Conservation (phyloP, 2,329 filamentous ascomycete species). For the Camptophora hylomeconis region DNA sequence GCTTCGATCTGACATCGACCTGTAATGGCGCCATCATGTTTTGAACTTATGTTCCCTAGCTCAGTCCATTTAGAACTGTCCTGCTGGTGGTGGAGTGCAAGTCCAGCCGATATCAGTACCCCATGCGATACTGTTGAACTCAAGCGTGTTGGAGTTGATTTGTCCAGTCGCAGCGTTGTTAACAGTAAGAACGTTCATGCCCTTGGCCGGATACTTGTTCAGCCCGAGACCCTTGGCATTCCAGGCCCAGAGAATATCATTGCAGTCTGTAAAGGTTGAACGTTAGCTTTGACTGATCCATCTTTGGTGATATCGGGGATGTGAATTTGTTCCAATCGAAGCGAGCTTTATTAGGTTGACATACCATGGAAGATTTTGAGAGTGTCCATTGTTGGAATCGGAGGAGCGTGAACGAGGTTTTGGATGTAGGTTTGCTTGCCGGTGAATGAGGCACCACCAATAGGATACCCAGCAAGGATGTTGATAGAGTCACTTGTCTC, state of each 20-base stretch:
- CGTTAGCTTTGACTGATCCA: too few relatives aligned
- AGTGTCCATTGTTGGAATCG: neutral
- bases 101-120: constrained; percentile 1
- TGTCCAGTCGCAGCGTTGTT: neutral
- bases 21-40: too few relatives aligned
- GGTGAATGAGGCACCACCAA: constrained; percentile 8
- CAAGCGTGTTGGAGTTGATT: neutral
- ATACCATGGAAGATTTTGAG: neutral
- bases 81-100: constrained; percentile 1
- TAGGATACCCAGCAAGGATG: constrained; percentile 7
- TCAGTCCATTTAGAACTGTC: neutral
- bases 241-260: neutral
- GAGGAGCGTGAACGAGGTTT: constrained; percentile 2
- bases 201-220: neutral
- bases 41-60: too few relatives aligned
- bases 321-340: too few relatives aligned
- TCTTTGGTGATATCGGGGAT: too few relatives aligned
- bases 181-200: neutral
- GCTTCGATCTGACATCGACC: too few relatives aligned
- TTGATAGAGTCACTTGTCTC: constrained; percentile 10
- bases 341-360: too few relatives aligned
- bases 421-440: constrained; percentile 7
- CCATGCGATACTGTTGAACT: constrained; percentile 2
- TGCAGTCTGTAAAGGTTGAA: too few relatives aligned
- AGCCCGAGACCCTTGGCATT: neutral